Percentiles rank a stretch among this genome's conserved stretches.
Evolutionary conservation across 1,284 basidiomycete genomes (phyloP).

Genomic region (Ganoderma lingzhi): DNA sequence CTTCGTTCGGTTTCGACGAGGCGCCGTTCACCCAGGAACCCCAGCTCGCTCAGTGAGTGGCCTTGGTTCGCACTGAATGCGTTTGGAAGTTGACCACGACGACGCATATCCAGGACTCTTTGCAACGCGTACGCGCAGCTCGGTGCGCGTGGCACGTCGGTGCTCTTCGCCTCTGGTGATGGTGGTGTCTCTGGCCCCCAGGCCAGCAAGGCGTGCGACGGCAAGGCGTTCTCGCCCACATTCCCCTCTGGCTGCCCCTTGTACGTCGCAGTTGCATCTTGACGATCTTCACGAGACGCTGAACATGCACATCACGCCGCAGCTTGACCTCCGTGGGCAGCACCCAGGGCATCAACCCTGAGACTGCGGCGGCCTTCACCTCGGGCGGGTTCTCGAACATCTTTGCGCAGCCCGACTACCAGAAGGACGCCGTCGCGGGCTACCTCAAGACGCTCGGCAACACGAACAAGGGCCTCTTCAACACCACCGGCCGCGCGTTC

Average conservation of each 20-base stretch:
- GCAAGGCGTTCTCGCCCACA: constrained; percentile 62
- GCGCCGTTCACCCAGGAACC: constrained; percentile 38
- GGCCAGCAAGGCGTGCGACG: constrained; percentile 52
- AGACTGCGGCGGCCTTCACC: constrained; percentile 53
- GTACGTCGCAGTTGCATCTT: constrained; percentile 26
- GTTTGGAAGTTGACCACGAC: background rate
- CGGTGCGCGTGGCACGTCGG: constrained; percentile 62
- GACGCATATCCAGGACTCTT: constrained; percentile 25
- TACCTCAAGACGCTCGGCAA: constrained; percentile 30
- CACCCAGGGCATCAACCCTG: constrained; percentile 53
- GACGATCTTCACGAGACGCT: background rate
- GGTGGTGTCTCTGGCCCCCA: constrained; percentile 66
- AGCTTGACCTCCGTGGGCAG: constrained; percentile 68
- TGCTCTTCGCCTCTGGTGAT: constrained; percentile 75
- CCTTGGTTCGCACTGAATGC: background rate
- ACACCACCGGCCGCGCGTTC: constrained; percentile 46
- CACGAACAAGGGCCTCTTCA: constrained; percentile 57
- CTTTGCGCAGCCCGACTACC: constrained; percentile 32
- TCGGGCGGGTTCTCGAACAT: constrained; percentile 47
- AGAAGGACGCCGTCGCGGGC: constrained; percentile 28
- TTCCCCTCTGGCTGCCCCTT: constrained; percentile 72
- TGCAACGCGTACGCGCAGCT: constrained; percentile 48
- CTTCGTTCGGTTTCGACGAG: constrained; percentile 64
- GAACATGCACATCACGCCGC: constrained; percentile 31
- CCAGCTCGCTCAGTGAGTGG: constrained; percentile 64